Conservation (phyloP, 495 filamentous ascomycete species). For the Aspergillus incahuasiensis region DNA sequence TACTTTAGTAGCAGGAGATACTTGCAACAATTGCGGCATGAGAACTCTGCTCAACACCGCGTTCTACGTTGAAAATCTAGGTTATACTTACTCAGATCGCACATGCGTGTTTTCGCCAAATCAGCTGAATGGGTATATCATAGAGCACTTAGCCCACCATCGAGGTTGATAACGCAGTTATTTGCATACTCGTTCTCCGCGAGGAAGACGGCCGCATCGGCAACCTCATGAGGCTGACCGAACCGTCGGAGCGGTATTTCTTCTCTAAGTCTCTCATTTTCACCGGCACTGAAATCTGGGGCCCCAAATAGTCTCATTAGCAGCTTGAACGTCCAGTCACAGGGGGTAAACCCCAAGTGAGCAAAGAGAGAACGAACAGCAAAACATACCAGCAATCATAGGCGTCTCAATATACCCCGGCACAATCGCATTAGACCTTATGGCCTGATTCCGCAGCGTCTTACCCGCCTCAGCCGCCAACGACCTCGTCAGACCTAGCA, state of each 20-base stretch:
- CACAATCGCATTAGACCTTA: conserved; percentile 76
- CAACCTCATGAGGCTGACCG: conserved; percentile 64
- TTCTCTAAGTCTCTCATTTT: conserved; percentile 31
- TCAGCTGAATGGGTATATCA: conserved; percentile 20
- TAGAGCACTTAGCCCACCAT: conserved; percentile 72
- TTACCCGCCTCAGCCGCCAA: conserved; percentile 56
- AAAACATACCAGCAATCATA: conserved; percentile 63
- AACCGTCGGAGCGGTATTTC: conserved; percentile 66
- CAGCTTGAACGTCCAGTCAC: too few relatives aligned
- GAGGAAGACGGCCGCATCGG: conserved; percentile 76
- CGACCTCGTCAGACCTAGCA: conserved; percentile 70
- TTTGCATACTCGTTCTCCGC: conserved; percentile 75
- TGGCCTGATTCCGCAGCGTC: conserved; percentile 34
- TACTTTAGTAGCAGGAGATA: too few relatives aligned
- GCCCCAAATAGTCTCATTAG: neutral
- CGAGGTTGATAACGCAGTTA: conserved; percentile 81
- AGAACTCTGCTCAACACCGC: neutral
- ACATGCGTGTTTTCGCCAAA: neutral
- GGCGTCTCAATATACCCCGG: conserved; percentile 78
- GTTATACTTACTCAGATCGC: neutral
- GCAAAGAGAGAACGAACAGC: neutral
- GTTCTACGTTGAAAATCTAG: neutral
- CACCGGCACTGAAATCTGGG: conserved; percentile 34
- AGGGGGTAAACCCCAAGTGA: too few relatives aligned
- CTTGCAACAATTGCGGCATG: neutral